Evolutionary conservation across 768 basidiomycete genomes (phyloP).

Genomic region (Cubamyces lactineus): DNA sequence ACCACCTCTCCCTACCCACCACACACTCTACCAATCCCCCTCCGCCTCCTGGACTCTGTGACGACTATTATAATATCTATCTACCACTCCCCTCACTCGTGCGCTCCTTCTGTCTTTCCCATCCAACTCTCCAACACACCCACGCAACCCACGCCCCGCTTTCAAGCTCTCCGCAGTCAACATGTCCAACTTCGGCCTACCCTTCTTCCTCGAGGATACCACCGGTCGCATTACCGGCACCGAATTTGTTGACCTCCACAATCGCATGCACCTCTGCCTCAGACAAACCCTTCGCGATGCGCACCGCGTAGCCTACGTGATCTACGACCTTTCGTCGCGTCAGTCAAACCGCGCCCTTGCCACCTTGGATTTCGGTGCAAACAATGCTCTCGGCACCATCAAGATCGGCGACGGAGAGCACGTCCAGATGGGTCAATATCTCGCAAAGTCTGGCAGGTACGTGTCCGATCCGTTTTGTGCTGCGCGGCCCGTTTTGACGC

Average conservation of each 20-base stretch:
- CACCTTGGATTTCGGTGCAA: slow-evolving; percentile 52
- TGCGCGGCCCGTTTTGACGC: slow-evolving; percentile 6
- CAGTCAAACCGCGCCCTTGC: slow-evolving; percentile 42
- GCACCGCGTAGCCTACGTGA: slow-evolving; percentile 52
- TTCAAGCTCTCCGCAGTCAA: slow-evolving; percentile 5
- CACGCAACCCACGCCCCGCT: neutral
- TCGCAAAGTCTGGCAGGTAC: slow-evolving; percentile 49
- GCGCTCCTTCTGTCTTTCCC: slow-evolving; percentile 1
- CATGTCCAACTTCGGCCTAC: slow-evolving; percentile 51
- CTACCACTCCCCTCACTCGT: neutral
- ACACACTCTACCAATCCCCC: neutral
- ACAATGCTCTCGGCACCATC: slow-evolving; percentile 55
- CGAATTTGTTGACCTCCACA: slow-evolving; percentile 65
- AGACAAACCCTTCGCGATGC: slow-evolving; percentile 50
- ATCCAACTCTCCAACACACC: neutral
- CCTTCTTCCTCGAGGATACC: slow-evolving; percentile 67
- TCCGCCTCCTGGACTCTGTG: neutral
- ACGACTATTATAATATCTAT: slow-evolving; percentile 1
- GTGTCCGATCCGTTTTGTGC: slow-evolving; percentile 5
- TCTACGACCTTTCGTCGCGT: slow-evolving; percentile 47
- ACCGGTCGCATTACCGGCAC: slow-evolving; percentile 56
- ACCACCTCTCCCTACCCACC: neutral
- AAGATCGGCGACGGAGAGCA: slow-evolving; percentile 42
- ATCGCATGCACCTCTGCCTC: slow-evolving; percentile 55
- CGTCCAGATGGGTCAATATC: slow-evolving; percentile 56